Percentiles rank a stretch among this genome's conserved stretches.
Conservation (phyloP, 306 rosid species). For the Quercus bicolor region DNA sequence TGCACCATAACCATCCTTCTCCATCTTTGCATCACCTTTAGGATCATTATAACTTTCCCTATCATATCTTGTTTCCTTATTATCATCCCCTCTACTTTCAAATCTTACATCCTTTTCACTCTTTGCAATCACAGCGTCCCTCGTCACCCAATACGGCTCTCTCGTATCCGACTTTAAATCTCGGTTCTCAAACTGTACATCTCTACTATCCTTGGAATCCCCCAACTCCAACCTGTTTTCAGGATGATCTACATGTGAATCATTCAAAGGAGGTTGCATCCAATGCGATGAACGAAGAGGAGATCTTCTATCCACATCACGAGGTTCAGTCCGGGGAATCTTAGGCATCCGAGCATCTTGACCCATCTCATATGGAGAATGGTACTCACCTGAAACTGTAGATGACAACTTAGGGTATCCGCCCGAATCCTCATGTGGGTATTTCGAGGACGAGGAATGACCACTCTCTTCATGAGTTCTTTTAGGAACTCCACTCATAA, state of each 20-base stretch:
- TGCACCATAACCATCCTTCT: conserved; percentile 51
- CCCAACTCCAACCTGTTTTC: conserved; percentile 61
- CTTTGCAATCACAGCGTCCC: conserved; percentile 66
- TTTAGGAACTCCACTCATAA: conserved; percentile 75
- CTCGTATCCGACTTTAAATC: conserved; percentile 59
- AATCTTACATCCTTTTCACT: conserved; percentile 65
- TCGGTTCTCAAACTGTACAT: conserved; percentile 69
- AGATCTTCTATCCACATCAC: conserved; percentile 74
- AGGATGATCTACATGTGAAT: conserved; percentile 54
- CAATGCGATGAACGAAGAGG: conserved; percentile 61
- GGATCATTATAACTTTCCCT: conserved; percentile 58
- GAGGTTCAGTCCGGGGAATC: conserved; percentile 63
- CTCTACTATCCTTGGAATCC: conserved; percentile 66
- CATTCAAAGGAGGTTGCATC: conserved; percentile 56
- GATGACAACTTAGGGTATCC: conserved; percentile 54
- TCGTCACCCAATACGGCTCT: conserved; percentile 50
- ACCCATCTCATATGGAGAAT: conserved; percentile 56
- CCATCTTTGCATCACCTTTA: conserved; percentile 56
- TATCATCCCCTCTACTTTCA: conserved; percentile 62
- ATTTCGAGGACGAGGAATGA: conserved; percentile 65
- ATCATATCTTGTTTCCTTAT: conserved; percentile 63
- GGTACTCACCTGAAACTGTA: conserved; percentile 55
- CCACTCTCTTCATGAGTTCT: conserved; percentile 72
- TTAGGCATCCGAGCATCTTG: conserved; percentile 57
- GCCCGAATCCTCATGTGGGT: conserved; percentile 60